Evolutionary conservation across 495 filamentous ascomycete species (phyloP).

Genomic region (Extremus antarcticus): DNA sequence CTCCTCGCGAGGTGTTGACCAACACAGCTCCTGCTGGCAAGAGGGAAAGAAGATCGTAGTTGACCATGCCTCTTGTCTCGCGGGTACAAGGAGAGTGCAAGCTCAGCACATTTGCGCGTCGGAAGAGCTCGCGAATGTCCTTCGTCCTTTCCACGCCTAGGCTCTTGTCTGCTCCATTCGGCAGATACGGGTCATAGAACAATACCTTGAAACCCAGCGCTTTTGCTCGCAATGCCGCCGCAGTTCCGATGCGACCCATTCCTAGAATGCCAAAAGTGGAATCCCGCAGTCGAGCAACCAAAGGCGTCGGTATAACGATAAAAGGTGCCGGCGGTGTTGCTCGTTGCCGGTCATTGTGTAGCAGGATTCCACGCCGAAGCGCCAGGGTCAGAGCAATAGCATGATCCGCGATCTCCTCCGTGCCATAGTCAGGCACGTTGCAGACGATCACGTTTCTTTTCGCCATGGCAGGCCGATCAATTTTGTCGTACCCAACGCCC

Average conservation of each 20-base stretch:
- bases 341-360: slow-evolving; percentile 18
- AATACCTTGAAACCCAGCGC: slow-evolving; percentile 15
- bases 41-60: slow-evolving; percentile 17
- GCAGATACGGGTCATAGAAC: slow-evolving; percentile 19
- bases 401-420: slow-evolving; percentile 18
- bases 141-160: slow-evolving; percentile 12
- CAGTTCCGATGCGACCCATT: slow-evolving; percentile 17
- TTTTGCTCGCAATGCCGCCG: slow-evolving; percentile 16
- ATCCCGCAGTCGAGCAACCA: slow-evolving; percentile 5
- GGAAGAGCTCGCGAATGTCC: slow-evolving; percentile 18
- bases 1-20: slow-evolving; percentile 16
- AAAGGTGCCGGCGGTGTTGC: slow-evolving; percentile 11
- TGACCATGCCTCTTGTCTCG: slow-evolving; percentile 7
- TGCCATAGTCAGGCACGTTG: slow-evolving; percentile 21
- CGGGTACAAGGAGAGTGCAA: slow-evolving; percentile 12
- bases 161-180: slow-evolving; percentile 16
- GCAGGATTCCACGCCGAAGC: slow-evolving; percentile 12
- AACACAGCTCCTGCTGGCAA: slow-evolving; percentile 12
- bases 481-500: slow-evolving; percentile 18
- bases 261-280: slow-evolving; percentile 17
- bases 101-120: slow-evolving; percentile 10
- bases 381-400: slow-evolving; percentile 16
- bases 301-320: slow-evolving; percentile 2
- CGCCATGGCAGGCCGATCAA: slow-evolving; percentile 16
- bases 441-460: slow-evolving; percentile 8